These are phyloP conservation scores for Arachis stenosperma DNA, from an alignment of 306 rosid genomes.

Conservation along the genomic window DNA sequence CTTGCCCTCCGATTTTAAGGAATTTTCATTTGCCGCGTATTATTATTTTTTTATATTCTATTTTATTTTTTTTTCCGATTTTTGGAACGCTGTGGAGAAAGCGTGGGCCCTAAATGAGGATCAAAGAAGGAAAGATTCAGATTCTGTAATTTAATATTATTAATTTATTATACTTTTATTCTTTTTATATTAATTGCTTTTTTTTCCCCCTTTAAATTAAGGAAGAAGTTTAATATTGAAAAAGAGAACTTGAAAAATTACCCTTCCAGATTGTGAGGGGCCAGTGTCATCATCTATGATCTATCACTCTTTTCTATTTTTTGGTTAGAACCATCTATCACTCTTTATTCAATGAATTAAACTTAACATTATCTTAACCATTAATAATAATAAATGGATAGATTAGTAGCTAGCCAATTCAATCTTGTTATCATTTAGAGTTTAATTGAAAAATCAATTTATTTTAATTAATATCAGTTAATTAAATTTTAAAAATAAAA, in stretches of 20 bases:
- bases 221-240: too few species aligned
- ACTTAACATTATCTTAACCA: too few species aligned
- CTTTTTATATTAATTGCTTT: too few species aligned
- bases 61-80: background rate
- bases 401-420: too few species aligned
- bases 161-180: too few species aligned
- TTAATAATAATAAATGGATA: too few species aligned
- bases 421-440: too few species aligned
- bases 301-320: too few species aligned
- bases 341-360: background rate
- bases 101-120: background rate
- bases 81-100: background rate
- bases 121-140: background rate
- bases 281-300: background rate
- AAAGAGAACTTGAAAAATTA: background rate
- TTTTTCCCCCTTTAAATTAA: too few species aligned
- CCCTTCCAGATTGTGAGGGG: background rate
- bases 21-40: conserved; percentile 40
- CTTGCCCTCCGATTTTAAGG: background rate
- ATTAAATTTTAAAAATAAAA: too few species aligned
- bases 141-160: background rate
- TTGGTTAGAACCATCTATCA: background rate
- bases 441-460: too few species aligned
- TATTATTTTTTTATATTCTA: background rate
- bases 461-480: too few species aligned